Base-by-base conservation (phyloP, 2,329 filamentous ascomycete species). In the Pezicula rhizophila region DNA sequence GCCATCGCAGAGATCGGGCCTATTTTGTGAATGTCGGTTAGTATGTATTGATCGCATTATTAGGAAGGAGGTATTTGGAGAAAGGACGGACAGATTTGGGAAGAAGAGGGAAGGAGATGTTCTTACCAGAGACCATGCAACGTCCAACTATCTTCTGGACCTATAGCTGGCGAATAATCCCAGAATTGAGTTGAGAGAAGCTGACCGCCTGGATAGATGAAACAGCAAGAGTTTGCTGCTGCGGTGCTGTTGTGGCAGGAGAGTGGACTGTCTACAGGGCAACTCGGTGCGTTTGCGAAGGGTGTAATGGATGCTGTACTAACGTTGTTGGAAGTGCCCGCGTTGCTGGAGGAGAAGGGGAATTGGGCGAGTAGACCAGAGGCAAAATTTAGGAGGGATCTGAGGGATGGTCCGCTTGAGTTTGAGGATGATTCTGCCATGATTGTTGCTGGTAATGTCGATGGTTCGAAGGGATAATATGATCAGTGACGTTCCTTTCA, bases 131-230 rank as follows among this genome's bases (percentile, higher is more conserved):
- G 72, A 1, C 85, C 85, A 61, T 89, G 86, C 37, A 89, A 76
- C 1, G 84, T 89, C 85, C 85, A 91, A 5, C 79, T 82, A 61
- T 88, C 77, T 44, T 66, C 67, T 2, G 86, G 85, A 0, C 87
- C 64, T 6, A 81, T 75, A 1, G 77, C 70, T 1, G 85, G 85
- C 52, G 76, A 66, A 1, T 79, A 77, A 60, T 89, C 85, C 85
- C 85, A 89, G 68, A 89, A 89, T 57, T 89, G 85, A 1, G 86
- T 89, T 65, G 80, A 78, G 5, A 89, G 73, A 41, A 89, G 68
- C 52, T 86, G 78, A 3, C 86, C 86, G 3, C 84, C 80, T 0
- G 85, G 84, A 20, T 79, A 74, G 60, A 85, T 85, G 68, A 88
- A 85, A 68, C 86, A 89, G 71, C 86, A 89, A 7, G 81, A 76